Conservation (phyloP, 495 filamentous ascomycete species). For the Lasiosphaeria hispida region DNA sequence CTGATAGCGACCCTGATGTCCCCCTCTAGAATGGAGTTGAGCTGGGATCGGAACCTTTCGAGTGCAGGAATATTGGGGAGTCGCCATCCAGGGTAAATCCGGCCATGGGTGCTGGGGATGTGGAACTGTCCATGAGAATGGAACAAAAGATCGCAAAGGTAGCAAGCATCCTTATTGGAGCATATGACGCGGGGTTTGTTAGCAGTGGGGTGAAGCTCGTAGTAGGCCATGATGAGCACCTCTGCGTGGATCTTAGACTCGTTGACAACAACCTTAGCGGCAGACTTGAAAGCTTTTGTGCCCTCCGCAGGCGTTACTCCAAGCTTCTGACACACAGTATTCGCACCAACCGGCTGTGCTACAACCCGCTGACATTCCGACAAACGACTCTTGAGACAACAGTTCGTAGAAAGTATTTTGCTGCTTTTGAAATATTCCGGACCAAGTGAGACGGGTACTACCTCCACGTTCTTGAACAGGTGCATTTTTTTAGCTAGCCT, state of each 20-base stretch:
- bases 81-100: constrained; percentile 40
- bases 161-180: constrained; percentile 51
- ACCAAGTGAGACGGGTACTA: constrained; percentile 27
- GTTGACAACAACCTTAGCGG: constrained; percentile 15
- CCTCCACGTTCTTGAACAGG: constrained; percentile 24
- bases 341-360: neutral
- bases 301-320: neutral
- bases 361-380: neutral
- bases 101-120: constrained; percentile 41
- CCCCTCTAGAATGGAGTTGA: constrained; percentile 13
- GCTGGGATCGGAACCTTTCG: neutral
- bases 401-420: neutral
- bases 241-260: constrained; percentile 49
- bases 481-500: constrained; percentile 27
- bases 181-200: constrained; percentile 44
- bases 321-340: neutral
- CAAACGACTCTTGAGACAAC: constrained; percentile 3
- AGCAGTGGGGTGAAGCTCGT: constrained; percentile 25
- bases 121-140: constrained; percentile 39
- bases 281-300: neutral
- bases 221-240: constrained; percentile 47
- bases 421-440: constrained; percentile 21
- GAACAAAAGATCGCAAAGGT: constrained; percentile 47
- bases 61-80: constrained; percentile 19
- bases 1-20: neutral